Evolutionary conservation across 768 basidiomycete species (phyloP).

Genomic region (Lactarius sanguifluus): DNA sequence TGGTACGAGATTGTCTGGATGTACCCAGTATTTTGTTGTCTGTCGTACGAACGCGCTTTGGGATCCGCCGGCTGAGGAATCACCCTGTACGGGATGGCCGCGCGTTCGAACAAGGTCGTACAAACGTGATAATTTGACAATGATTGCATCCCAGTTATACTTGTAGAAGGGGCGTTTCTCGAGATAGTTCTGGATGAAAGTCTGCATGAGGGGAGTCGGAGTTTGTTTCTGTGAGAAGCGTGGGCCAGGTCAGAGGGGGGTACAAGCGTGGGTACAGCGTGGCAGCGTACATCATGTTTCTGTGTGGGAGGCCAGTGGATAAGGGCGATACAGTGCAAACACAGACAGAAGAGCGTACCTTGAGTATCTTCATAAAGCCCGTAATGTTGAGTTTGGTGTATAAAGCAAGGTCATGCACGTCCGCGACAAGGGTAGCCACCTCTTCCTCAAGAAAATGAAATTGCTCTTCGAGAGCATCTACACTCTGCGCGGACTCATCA

Average conservation of each 20-base stretch:
- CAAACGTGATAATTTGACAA: constrained; percentile 91
- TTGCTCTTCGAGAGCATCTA: constrained; percentile 77
- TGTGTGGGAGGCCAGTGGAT: constrained; percentile 34
- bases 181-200: constrained; percentile 88
- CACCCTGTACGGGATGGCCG: constrained; percentile 92
- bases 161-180: constrained; percentile 96
- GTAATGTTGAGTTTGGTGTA: constrained; percentile 98
- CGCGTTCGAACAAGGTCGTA: constrained; percentile 95
- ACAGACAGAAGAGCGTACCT: constrained; percentile 48
- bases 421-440: constrained; percentile 91
- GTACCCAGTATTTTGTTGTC: constrained; percentile 99
- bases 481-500: constrained; percentile 51
- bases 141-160: constrained; percentile 93
- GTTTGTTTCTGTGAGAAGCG: constrained; percentile 81
- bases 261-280: not conserved
- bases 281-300: constrained; percentile 85
- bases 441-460: constrained; percentile 91
- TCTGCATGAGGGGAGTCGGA: constrained; percentile 70
- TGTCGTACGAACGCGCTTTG: constrained; percentile 98
- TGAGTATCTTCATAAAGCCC: constrained; percentile 97
- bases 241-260: constrained; percentile 2
- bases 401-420: constrained; percentile 86
- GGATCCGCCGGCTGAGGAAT: constrained; percentile 88
- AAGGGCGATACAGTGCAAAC: not conserved
- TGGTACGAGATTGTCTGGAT: constrained; percentile 91